Evolutionary conservation across 257 asterid species (phyloP), one percentile per base, ranked within the genome.

Genomic region (Plantago ovata): DNA sequence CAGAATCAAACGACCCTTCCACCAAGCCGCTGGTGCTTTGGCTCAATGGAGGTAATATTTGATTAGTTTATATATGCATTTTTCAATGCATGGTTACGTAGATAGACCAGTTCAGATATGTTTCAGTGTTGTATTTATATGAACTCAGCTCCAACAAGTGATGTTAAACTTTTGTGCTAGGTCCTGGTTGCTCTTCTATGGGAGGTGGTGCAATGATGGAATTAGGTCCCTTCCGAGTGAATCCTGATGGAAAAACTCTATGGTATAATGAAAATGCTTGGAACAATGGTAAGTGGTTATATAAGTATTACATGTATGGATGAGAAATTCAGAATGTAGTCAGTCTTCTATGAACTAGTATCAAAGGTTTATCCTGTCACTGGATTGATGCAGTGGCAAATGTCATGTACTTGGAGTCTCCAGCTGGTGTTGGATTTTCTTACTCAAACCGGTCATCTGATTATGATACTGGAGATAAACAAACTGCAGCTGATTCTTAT

Each of bases 181-280:
- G 94, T 13, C 95, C 95, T 14, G 95, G 94, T 0, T 84, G 95
- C 69, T 81, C 95, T 60, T 86, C 94, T 12, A 23, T 86, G 7
- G 95, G 88, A 10, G 21, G 21, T 28, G 95, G 95, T 18, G 53
- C 53, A 48, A 13, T 87, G 86, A 67, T 41, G 0, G 94, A 79
- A 60, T 71, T 69, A 23, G n/a, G n/a, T n/a, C n/a, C n/a, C n/a
- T n/a, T n/a, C n/a, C n/a, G n/a, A n/a, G n/a, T n/a, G n/a, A n/a
- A n/a, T n/a, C n/a, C n/a, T n/a, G n/a, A n/a, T n/a, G n/a, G n/a
- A n/a, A n/a, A n/a, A n/a, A n/a, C n/a, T 48, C 53, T 48, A 20
- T 48, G 53, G 53, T 48, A 48, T 32, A 48, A 48, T n/a, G 53
- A 48, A 10, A 84, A 0, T 58, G 82, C 94, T 0, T 87, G 95